These are phyloP conservation scores for Elaeis oleifera DNA, from an alignment of 202 grass and related monocot genomes.

Conservation along the genomic window DNA sequence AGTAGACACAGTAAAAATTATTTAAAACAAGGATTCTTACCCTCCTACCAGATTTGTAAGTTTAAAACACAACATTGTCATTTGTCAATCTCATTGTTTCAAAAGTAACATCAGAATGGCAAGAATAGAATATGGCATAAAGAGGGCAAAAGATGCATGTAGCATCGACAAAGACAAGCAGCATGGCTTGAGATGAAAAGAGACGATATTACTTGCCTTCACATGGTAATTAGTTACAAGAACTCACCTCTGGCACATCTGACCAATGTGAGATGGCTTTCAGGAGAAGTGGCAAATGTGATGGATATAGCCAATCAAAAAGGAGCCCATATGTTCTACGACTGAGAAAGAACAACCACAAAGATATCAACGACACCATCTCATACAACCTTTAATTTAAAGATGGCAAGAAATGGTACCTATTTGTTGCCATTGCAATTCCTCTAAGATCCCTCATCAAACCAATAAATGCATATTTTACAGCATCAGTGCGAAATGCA, in stretches of 20 bases:
- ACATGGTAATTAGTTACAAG: neutral
- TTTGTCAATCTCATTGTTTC: no score
- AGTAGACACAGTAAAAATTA: no score
- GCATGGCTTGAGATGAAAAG: no score
- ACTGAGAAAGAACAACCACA: constrained; percentile 45
- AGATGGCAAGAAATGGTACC: constrained; percentile 34
- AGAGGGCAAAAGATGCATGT: no score
- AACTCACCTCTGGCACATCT: constrained; percentile 65
- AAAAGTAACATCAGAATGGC: no score
- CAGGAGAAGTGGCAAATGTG: constrained; percentile 77
- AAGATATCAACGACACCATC: neutral
- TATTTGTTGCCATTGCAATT: constrained; percentile 92
- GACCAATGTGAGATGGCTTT: constrained; percentile 81
- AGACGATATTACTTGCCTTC: no score
- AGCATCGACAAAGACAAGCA: no score
- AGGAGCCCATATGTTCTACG: constrained; percentile 81
- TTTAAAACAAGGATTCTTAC: no score
- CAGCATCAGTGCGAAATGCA: constrained; percentile 69
- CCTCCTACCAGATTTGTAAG: no score
- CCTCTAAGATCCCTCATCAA: constrained; percentile 94
- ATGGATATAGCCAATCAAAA: constrained; percentile 96
- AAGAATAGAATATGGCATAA: no score
- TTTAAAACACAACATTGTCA: no score
- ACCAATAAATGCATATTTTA: constrained; percentile 90
- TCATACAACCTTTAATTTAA: neutral